Evolutionary conservation across 768 basidiomycete species (phyloP).

Genomic region (Amanita phalloides): DNA sequence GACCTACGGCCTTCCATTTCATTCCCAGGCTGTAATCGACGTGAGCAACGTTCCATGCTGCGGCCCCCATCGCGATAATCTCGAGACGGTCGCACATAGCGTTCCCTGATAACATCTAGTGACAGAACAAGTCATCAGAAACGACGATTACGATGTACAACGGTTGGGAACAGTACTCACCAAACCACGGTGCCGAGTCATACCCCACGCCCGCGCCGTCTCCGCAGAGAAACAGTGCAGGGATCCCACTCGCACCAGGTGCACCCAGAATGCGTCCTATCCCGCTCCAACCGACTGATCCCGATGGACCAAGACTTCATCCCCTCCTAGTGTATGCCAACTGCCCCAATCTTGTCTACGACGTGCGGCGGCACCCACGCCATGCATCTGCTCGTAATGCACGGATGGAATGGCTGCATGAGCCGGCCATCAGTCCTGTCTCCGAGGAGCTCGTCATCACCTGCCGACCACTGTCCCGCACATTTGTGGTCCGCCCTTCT

Average conservation of each 20-base stretch:
- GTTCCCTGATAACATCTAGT: not conserved
- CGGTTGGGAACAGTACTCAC: slow-evolving; percentile 1
- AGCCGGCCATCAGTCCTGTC: not conserved
- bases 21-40: not conserved
- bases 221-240: not conserved
- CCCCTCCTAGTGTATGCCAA: not conserved
- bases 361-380: not conserved
- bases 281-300: not conserved
- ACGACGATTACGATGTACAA: not conserved
- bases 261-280: not conserved
- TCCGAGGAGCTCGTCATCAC: not conserved
- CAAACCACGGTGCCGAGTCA: not conserved
- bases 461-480: not conserved
- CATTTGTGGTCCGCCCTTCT: not conserved
- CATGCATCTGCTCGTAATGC: not conserved
- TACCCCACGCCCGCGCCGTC: slow-evolving; percentile 2
- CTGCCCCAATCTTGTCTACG: slow-evolving; percentile 1
- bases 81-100: not conserved
- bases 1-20: not conserved
- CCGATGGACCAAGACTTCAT: not conserved
- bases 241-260: not conserved
- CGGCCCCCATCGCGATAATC: not conserved
- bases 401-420: slow-evolving; percentile 2
- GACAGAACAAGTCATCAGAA: not conserved
- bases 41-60: not conserved